Evolutionary conservation across 495 filamentous ascomycete genomes (phyloP).

Genomic region (Copromyces sp.): DNA sequence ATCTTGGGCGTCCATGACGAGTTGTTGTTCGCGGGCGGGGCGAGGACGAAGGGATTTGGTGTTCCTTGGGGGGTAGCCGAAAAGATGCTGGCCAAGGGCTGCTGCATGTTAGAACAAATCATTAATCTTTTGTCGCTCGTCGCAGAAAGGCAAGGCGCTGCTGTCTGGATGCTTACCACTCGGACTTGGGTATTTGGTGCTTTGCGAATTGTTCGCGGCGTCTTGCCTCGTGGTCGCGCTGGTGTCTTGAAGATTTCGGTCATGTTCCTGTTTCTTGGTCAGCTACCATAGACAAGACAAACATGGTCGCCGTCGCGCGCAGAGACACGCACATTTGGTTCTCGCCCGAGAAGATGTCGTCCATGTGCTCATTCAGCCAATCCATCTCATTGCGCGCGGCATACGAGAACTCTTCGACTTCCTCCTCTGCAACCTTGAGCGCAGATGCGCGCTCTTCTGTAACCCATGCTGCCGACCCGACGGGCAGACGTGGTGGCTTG

Average conservation of each 20-base stretch:
- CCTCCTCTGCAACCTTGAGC: slow-evolving; percentile 41
- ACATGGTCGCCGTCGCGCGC: neutral
- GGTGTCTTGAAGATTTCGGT: slow-evolving; percentile 94
- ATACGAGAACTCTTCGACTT: slow-evolving; percentile 83
- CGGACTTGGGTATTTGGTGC: slow-evolving; percentile 51
- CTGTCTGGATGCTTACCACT: slow-evolving; percentile 43
- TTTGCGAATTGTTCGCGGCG: slow-evolving; percentile 74
- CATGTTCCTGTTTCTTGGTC: slow-evolving; percentile 51
- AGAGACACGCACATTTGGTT: slow-evolving; percentile 60
- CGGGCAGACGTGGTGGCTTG: slow-evolving; percentile 41
- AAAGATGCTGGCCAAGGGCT: slow-evolving; percentile 84
- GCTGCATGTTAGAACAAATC: slow-evolving; percentile 7
- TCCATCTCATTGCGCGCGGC: slow-evolving; percentile 83
- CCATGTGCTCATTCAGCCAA: slow-evolving; percentile 97
- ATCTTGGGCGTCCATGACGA: slow-evolving; percentile 30
- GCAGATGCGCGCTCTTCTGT: slow-evolving; percentile 41
- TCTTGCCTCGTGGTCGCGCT: slow-evolving; percentile 87
- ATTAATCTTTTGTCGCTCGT: neutral
- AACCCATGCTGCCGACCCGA: slow-evolving; percentile 46
- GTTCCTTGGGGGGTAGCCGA: slow-evolving; percentile 37
- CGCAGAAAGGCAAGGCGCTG: neutral
- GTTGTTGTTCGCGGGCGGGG: slow-evolving; percentile 12
- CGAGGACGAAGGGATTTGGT: slow-evolving; percentile 35
- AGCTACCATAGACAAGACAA: neutral
- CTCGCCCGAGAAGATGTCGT: slow-evolving; percentile 69